phyloP scores from a whole-genome alignment of 2,329 filamentous ascomycete genomes.

The Claviceps monticola region DNA sequence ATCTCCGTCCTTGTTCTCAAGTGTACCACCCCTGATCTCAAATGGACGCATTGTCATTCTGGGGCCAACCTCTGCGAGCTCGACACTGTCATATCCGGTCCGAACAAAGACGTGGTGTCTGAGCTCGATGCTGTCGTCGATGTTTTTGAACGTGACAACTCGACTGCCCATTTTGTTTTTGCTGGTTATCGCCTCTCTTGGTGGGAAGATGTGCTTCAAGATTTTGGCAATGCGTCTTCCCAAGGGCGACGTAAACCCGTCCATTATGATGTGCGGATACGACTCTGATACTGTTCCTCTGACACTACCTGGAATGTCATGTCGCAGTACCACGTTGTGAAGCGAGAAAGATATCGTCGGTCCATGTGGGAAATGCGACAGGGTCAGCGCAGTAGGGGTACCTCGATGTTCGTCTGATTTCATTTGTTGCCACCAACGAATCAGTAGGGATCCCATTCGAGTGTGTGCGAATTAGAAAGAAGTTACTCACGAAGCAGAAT shows the following conservation, averaged over 20 bases:
- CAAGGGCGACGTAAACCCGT: constrained; percentile 72
- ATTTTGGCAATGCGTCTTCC: constrained; percentile 79
- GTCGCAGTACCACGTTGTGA: constrained; percentile 83
- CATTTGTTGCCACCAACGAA: neutral
- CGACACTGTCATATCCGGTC: constrained; percentile 79
- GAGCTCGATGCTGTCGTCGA: constrained; percentile 87
- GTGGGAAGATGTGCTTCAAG: constrained; percentile 87
- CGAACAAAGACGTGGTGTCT: constrained; percentile 74
- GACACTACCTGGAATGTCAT: constrained; percentile 80
- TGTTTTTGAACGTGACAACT: constrained; percentile 88
- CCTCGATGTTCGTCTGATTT: constrained; percentile 59
- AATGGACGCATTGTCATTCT: constrained; percentile 96
- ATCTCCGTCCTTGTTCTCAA: constrained; percentile 91
- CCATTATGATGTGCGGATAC: constrained; percentile 91
- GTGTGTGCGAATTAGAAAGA: neutral
- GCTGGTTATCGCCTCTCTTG: constrained; percentile 59
- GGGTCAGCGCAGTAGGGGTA: constrained; percentile 75
- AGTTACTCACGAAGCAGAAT: constrained; percentile 48
- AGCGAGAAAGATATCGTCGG: constrained; percentile 70
- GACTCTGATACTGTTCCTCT: constrained; percentile 81
- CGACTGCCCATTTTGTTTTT: constrained; percentile 70
- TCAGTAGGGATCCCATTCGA: neutral
- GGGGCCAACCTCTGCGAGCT: constrained; percentile 79
- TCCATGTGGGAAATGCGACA: constrained; percentile 79
- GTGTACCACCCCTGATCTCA: constrained; percentile 78